Percentiles rank a stretch among this genome's conserved stretches.
Conservation (phyloP, 352 stramenopile species). For the Globisporangium abappressorium region DNA sequence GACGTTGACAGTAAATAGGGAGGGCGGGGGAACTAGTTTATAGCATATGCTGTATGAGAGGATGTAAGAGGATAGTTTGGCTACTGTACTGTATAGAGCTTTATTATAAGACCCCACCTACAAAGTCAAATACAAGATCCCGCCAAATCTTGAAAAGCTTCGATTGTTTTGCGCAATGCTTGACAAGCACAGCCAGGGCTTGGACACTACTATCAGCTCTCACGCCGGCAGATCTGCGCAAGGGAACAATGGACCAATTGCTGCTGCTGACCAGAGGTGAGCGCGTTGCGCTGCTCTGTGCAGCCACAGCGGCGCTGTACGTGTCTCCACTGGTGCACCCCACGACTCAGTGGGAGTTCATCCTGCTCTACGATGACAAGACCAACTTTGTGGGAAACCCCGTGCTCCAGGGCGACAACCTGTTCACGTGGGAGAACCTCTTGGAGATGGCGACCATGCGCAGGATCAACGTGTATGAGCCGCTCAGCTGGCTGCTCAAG, state of each 20-base stretch:
- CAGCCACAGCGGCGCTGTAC: background rate
- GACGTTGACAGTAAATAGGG: background rate
- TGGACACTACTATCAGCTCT: background rate
- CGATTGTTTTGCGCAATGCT: background rate
- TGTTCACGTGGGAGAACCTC: constrained; percentile 30
- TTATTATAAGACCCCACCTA: background rate
- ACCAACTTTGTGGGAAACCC: constrained; percentile 57
- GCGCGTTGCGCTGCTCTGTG: background rate
- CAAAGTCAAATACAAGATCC: background rate
- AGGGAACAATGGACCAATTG: background rate
- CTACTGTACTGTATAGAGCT: background rate
- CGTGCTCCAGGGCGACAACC: constrained; percentile 29
- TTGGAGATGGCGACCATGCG: constrained; percentile 46
- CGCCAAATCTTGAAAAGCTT: background rate
- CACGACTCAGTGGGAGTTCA: constrained; percentile 35
- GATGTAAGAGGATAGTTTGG: background rate
- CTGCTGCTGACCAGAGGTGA: constrained; percentile 12
- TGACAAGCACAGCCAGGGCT: background rate
- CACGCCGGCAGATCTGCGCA: background rate
- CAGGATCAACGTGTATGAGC: constrained; percentile 72
- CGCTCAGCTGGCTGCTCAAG: constrained; percentile 66
- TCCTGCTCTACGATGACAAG: constrained; percentile 53
- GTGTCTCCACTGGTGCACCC: background rate
- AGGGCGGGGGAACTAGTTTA: background rate
- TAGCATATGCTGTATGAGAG: background rate